Conservation (phyloP, 75 land plant species). For the Adiantum capillusveneris region DNA sequence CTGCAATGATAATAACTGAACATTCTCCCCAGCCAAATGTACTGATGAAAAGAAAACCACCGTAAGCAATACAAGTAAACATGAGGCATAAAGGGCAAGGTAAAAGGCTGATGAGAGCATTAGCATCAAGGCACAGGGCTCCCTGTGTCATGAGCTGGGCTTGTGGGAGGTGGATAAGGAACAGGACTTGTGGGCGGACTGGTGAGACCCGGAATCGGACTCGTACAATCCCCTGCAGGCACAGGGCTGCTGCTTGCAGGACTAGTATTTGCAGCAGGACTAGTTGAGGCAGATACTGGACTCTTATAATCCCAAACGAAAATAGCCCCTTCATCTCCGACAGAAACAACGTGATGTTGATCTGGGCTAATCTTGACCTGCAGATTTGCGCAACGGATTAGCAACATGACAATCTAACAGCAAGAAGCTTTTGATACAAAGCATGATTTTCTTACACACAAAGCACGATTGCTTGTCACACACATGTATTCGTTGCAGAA, state of each 20-base stretch:
- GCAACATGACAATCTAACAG: too few relatives aligned
- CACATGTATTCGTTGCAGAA: too few relatives aligned
- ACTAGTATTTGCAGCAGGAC: slow-evolving; percentile 4
- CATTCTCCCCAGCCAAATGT: too few relatives aligned
- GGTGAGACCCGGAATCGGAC: neutral
- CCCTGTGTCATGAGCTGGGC: neutral
- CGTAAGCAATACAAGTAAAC: too few relatives aligned
- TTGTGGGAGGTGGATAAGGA: slow-evolving; percentile 5
- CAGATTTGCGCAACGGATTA: too few relatives aligned
- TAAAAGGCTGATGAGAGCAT: too few relatives aligned
- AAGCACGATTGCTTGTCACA: too few relatives aligned
- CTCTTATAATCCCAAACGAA: slow-evolving; percentile 35
- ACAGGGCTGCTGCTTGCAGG: slow-evolving; percentile 17
- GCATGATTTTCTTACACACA: too few relatives aligned
- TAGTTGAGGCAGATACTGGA: slow-evolving; percentile 23
- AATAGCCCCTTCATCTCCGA: slow-evolving; percentile 38
- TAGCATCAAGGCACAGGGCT: neutral
- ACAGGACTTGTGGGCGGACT: slow-evolving; percentile 2
- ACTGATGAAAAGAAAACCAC: too few relatives aligned
- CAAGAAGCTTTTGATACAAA: too few relatives aligned
- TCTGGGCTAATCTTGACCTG: slow-evolving; percentile 39
- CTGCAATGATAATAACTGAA: too few relatives aligned
- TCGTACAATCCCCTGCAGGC: neutral
- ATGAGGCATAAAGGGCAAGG: too few relatives aligned
- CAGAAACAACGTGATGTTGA: slow-evolving; percentile 31